Conservation (phyloP, 202 grass and related monocot species). For the Setaria italica region DNA sequence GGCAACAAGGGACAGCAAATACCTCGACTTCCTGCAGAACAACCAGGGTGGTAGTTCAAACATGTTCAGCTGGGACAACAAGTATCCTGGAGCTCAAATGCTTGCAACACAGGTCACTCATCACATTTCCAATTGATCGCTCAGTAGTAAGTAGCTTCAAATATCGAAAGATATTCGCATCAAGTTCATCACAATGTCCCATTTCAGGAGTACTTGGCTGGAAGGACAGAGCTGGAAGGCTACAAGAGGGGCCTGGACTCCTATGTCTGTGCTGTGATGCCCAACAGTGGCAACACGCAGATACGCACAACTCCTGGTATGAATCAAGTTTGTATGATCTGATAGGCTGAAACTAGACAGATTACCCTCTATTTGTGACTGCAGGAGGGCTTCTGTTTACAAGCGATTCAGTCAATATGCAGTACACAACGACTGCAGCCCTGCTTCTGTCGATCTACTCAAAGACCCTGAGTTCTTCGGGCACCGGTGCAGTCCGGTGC, state of each 20-base stretch:
- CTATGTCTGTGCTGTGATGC: conserved; percentile 69
- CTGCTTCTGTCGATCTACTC: conserved; percentile 65
- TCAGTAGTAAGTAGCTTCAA: background rate
- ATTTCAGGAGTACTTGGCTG: conserved; percentile 63
- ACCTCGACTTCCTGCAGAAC: conserved; percentile 47
- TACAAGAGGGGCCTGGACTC: conserved; percentile 62
- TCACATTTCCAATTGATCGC: background rate
- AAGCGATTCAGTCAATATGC: conserved; percentile 59
- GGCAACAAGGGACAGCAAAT: conserved; percentile 50
- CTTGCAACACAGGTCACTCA: conserved; percentile 50
- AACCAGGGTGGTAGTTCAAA: conserved; percentile 41
- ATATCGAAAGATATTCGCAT: background rate
- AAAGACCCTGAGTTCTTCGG: conserved; percentile 43
- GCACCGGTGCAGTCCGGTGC: conserved; percentile 40
- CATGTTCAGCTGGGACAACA: conserved; percentile 72
- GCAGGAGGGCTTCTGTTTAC: conserved; percentile 64
- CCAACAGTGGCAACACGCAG: conserved; percentile 59
- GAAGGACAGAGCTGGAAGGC: conserved; percentile 49
- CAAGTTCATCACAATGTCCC: background rate
- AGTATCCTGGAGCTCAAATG: conserved; percentile 54
- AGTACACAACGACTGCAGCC: conserved; percentile 54
- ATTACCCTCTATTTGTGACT: conserved; percentile 1
- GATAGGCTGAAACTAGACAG: background rate
- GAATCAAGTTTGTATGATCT: background rate
- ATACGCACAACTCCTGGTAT: conserved; percentile 61